Conservation (phyloP, 2,329 filamentous ascomycete genomes). For the Talaromyces sp. region DNA sequence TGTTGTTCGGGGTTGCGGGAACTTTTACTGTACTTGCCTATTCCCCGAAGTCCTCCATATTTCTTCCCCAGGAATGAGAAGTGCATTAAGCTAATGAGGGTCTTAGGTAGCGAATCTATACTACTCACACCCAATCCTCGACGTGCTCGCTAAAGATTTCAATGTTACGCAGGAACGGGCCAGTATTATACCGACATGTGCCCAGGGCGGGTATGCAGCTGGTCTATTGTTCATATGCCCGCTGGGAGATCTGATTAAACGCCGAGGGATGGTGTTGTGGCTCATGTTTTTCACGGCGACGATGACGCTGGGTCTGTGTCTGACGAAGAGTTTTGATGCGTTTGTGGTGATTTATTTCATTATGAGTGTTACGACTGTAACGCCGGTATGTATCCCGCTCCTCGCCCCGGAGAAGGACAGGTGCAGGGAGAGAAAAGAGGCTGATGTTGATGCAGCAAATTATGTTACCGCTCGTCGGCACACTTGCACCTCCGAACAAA, state of each 20-base stretch:
- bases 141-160: conserved; percentile 70
- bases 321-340: conserved; percentile 61
- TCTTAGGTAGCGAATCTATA: conserved; percentile 76
- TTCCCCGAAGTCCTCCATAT: neutral
- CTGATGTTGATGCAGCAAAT: conserved; percentile 57
- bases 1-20: conserved; percentile 61
- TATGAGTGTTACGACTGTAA: conserved; percentile 73
- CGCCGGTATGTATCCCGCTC: conserved; percentile 48
- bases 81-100: neutral
- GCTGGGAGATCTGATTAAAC: conserved; percentile 64
- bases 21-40: conserved; percentile 26
- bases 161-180: conserved; percentile 66
- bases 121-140: conserved; percentile 76
- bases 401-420: neutral
- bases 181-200: conserved; percentile 66
- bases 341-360: conserved; percentile 72
- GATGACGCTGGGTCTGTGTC: conserved; percentile 65
- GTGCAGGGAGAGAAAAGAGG: conserved; percentile 50
- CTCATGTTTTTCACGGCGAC: conserved; percentile 67
- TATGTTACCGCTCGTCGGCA: conserved; percentile 77
- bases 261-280: conserved; percentile 66
- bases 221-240: conserved; percentile 74
- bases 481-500: conserved; percentile 67
- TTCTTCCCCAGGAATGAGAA: too few relatives aligned
- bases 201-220: conserved; percentile 74